Conservation (phyloP, 2,329 filamentous ascomycete genomes). For the Davidsoniella neocaledoniae region DNA sequence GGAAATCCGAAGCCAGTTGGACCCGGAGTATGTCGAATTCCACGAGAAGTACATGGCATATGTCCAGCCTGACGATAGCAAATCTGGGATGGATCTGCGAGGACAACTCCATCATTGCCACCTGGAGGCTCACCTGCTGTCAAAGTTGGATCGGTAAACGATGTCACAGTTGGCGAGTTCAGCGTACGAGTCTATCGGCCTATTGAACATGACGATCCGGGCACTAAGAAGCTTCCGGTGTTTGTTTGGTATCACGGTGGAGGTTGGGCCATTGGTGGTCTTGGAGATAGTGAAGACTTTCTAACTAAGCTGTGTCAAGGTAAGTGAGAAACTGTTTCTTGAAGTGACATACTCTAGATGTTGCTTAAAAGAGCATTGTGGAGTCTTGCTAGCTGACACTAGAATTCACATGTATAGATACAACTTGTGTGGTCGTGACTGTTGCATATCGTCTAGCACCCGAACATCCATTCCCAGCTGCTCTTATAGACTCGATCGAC, state of each 20-base stretch:
- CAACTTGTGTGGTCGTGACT: conserved; percentile 26
- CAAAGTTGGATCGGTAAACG: conserved; percentile 17
- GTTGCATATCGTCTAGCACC: conserved; percentile 35
- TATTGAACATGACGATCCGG: conserved; percentile 4
- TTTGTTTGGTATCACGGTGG: conserved; percentile 33
- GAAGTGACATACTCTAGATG: too few relatives aligned
- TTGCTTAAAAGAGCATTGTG: too few relatives aligned
- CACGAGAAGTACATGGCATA: conserved; percentile 24
- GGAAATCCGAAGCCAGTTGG: conserved; percentile 18
- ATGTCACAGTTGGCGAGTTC: conserved; percentile 18
- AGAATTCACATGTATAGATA: conserved; percentile 27
- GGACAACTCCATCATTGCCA: conserved; percentile 17
- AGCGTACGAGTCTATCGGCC: conserved; percentile 20
- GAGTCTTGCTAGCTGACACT: conserved; percentile 14
- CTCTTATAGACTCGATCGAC: conserved; percentile 28
- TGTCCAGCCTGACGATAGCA: conserved; percentile 20
- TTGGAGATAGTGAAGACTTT: conserved; percentile 26
- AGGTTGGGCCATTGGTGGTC: conserved; percentile 28
- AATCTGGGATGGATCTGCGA: conserved; percentile 20
- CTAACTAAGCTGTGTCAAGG: conserved; percentile 19
- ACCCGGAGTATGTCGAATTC: conserved; percentile 23
- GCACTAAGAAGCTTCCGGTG: conserved; percentile 14
- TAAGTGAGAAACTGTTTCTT: neutral
- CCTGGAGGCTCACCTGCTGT: conserved; percentile 16
- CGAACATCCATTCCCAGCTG: conserved; percentile 25